Evolutionary conservation across 352 stramenopile genomes (phyloP), one percentile per base, ranked within the genome.

Genomic region (Phytopythium delawarense): DNA sequence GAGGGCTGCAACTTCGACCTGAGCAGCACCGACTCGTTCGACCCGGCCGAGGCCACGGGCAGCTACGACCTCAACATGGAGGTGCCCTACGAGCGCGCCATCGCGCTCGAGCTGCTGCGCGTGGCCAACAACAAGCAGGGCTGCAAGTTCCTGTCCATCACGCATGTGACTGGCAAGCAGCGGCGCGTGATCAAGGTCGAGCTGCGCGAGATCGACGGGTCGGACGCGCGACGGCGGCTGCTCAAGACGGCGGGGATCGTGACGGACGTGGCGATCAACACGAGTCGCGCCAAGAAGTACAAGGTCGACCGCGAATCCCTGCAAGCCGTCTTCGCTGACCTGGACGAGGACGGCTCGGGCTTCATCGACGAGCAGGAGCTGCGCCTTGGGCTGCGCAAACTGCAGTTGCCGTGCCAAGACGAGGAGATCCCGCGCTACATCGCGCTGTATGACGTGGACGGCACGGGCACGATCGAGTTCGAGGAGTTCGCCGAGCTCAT

Each of bases 401-500:
- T 91, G 8, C 78, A 81, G 0, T 30, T 91, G 7, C 50, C 62
- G 4, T 76, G 87, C 55, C 77, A 75, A 5, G 76, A 88, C n/a
- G 81, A 88, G 21, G 81, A 93, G 50, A 70, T 90, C 11, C 66
- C 76, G 20, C 80, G 79, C 2, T 85, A 78, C 52, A 82, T 93
- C 18, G 73, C 80, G 32, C 71, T 87, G 44, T 91, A 91, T 48
- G 84, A 93, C 65, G 67, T 93, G 1, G 82, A 91, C 45, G 79
- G 72, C 46, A 87, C 84, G 0, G 78, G 84, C 20, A 89, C 72
- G 9, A 87, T 91, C 57, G 84, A 93, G 56, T 28, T 91, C 11
- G 79, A 91, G 25, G 84, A 93, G 67, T 93, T 91, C 59, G 64
- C 88, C 15, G 84, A 93, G 59, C 71, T 91, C 25, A 88, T 93